phyloP scores from a whole-genome alignment of 163 green algal genomes.

The Chloromonas sp. region DNA sequence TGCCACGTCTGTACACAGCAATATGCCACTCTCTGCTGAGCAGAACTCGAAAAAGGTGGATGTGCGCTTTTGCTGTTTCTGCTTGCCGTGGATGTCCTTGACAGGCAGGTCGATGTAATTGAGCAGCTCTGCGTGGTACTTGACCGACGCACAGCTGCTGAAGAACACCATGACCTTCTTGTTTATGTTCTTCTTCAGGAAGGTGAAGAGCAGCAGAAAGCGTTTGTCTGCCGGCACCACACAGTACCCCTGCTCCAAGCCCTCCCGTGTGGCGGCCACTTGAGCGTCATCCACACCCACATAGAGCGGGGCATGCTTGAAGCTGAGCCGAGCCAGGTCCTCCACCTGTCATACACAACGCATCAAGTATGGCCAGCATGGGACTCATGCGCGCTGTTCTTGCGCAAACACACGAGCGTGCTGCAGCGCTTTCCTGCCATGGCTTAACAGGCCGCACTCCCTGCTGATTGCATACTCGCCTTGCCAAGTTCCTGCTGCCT shows the following conservation, averaged over 20 bases:
- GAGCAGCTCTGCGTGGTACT: slow-evolving; percentile 95
- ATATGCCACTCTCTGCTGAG: slow-evolving; percentile 76
- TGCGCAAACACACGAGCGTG: too few species aligned
- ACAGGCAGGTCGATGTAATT: slow-evolving; percentile 98
- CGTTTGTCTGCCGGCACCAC: slow-evolving; percentile 84
- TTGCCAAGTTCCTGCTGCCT: too few species aligned
- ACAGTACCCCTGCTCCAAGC: slow-evolving; percentile 95
- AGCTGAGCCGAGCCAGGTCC: slow-evolving; percentile 91
- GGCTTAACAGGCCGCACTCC: too few species aligned
- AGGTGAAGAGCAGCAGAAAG: slow-evolving; percentile 98
- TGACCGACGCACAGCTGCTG: slow-evolving; percentile 83
- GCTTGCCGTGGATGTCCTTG: slow-evolving; percentile 95
- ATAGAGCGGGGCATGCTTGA: slow-evolving; percentile 92
- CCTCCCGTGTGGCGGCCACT: slow-evolving; percentile 71
- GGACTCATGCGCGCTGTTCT: too few species aligned
- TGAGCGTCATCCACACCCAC: slow-evolving; percentile 89
- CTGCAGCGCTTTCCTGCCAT: too few species aligned
- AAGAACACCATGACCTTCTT: slow-evolving; percentile 98
- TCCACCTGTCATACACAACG: slow-evolving; percentile 65
- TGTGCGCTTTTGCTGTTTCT: slow-evolving; percentile 97
- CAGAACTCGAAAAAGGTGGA: slow-evolving; percentile 97
- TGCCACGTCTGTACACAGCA: slow-evolving; percentile 97
- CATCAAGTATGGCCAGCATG: too few species aligned
- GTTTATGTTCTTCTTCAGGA: slow-evolving; percentile 94
- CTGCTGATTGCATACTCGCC: too few species aligned